Evolutionary conservation across 2,329 filamentous ascomycete genomes (phyloP), one percentile per base, ranked within the genome.

Genomic region (Niveomyces coronatus): DNA sequence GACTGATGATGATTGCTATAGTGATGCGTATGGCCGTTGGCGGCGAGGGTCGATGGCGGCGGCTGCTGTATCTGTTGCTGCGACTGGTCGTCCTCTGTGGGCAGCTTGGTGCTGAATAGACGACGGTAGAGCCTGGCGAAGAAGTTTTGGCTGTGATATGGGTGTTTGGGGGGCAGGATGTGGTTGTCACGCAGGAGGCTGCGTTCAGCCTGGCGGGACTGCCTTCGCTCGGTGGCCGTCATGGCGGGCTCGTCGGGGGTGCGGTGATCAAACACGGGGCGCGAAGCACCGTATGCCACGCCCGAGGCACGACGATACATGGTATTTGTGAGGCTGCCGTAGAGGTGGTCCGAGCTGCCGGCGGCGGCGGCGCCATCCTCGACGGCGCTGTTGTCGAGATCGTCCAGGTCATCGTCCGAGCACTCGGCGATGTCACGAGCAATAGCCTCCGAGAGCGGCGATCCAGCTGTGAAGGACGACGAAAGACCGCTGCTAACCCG

Each of bases 251-350:
- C 67, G 14, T 65, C 63, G 11, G 61, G 42, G 9, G 54, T 54
- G 33, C 68, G 65, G 4, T 76, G 75, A 18, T 85, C 71, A 42
- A 93, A 68, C 4, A 81, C 74, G 4, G 82, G 79, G 38, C 85
- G 70, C 2, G 77, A 71, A 17, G 80, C 79, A 10, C 81, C 82
- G 43, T 75, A 84, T 20, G 81, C 79, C 30, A 91, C 79, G 53
- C 80, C 82, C 47, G 78, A 83, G 1, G 86, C 85, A 31, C 86
- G 74, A 39, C 83, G 76, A 61, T 91, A 94, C 49, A 68, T 69
- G 53, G 58, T 64, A 18, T 26, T 40, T 14, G 24, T 31, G 26
- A 35, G 20, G 14, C 31, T 40, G 37, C 37, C 37, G 14, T 40
- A 35, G 24, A 24, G 31, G 39, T 63, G 69, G n/a, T 61, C 61